Evolutionary conservation across 495 filamentous ascomycete species (phyloP).

Genomic region (Penicillium salamii): DNA sequence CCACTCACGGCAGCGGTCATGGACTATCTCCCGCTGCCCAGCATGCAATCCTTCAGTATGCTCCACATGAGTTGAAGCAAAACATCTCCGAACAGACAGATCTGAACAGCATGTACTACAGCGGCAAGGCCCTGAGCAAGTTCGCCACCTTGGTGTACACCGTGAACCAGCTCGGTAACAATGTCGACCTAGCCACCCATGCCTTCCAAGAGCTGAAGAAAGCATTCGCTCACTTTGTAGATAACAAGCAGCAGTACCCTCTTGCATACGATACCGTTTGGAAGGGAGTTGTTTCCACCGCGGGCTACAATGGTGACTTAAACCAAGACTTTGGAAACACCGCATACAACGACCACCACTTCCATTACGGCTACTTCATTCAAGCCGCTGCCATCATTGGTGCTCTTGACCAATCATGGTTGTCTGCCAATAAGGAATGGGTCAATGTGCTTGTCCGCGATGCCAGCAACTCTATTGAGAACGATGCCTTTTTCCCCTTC

Average conservation of each 20-base stretch:
- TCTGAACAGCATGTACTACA: constrained; percentile 90
- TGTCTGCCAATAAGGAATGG: constrained; percentile 68
- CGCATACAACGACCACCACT: constrained; percentile 95
- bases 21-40: constrained; percentile 52
- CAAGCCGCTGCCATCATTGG: constrained; percentile 84
- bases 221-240: constrained; percentile 71
- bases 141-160: constrained; percentile 74
- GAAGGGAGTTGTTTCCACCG: constrained; percentile 82
- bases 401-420: constrained; percentile 74
- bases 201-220: constrained; percentile 68
- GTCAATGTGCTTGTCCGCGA: constrained; percentile 79
- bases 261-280: constrained; percentile 80
- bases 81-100: constrained; percentile 69
- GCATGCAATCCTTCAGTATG: constrained; percentile 54
- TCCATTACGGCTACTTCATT: constrained; percentile 89
- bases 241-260: constrained; percentile 74
- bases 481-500: constrained; percentile 78
- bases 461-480: constrained; percentile 68
- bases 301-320: constrained; percentile 71
- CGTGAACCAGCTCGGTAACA: constrained; percentile 61
- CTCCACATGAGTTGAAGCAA: constrained; percentile 65
- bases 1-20: constrained; percentile 45
- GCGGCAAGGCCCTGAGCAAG: constrained; percentile 88
- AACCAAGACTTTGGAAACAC: constrained; percentile 79
- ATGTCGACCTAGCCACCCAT: constrained; percentile 55